These are phyloP conservation scores for Ophiostoma australiae DNA, from an alignment of 2,329 filamentous ascomycete genomes.

Conservation along the genomic window DNA sequence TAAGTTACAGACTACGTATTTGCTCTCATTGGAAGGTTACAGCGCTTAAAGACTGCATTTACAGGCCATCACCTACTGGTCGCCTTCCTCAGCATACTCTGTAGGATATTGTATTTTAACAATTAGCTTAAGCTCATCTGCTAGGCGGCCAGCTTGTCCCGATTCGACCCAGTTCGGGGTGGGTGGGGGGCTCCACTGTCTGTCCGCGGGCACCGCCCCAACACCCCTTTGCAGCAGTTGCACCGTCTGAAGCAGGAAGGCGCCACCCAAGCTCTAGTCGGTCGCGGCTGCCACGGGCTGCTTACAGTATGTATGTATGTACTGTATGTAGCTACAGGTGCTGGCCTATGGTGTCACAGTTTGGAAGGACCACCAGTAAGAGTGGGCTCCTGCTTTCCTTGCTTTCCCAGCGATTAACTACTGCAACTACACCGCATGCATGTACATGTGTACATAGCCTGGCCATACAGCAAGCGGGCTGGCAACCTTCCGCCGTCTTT, in stretches of 20 bases:
- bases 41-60: neutral
- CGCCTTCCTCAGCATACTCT: no score
- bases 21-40: neutral
- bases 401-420: neutral
- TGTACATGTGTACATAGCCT: no score
- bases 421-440: conserved; percentile 1
- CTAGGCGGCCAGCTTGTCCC: neutral
- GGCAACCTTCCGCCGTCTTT: neutral
- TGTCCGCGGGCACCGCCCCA: neutral
- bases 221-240: neutral
- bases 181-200: conserved; percentile 4
- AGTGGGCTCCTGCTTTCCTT: conserved; percentile 3
- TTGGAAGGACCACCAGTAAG: neutral
- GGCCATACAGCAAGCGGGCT: neutral
- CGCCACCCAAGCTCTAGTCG: neutral
- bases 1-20: neutral
- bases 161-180: neutral
- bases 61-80: neutral
- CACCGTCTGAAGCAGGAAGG: conserved; percentile 2
- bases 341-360: neutral
- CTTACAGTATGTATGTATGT: no score
- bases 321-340: conserved; percentile 7
- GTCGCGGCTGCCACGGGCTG: conserved; percentile 10
- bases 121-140: neutral
- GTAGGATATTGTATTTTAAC: no score